Conservation (phyloP, 2,329 filamentous ascomycete species). For the Chaetomium sp. region DNA sequence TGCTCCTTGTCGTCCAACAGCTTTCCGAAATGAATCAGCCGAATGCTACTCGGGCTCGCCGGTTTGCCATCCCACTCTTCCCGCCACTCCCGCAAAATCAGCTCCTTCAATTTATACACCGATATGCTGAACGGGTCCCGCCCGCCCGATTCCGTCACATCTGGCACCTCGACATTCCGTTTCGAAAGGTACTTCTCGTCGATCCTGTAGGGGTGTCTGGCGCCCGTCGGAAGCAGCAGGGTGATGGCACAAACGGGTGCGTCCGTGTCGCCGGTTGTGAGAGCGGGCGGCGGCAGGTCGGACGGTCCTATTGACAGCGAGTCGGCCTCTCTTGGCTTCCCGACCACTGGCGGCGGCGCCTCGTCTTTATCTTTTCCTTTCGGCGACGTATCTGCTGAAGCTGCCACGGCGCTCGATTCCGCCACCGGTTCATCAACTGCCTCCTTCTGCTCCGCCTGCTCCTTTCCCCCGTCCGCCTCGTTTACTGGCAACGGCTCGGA, state of each 20-base stretch:
- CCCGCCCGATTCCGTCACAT: slow-evolving; percentile 58
- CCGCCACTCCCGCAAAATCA: slow-evolving; percentile 91
- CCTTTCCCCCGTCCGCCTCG: slow-evolving; percentile 9
- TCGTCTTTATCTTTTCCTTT: slow-evolving; percentile 41
- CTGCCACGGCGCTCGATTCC: slow-evolving; percentile 12
- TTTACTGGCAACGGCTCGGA: slow-evolving; percentile 17
- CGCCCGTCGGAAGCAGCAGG: slow-evolving; percentile 77
- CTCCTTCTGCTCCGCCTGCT: slow-evolving; percentile 7
- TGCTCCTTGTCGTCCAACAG: slow-evolving; percentile 85
- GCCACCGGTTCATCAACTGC: slow-evolving; percentile 13
- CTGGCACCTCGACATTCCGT: slow-evolving; percentile 75
- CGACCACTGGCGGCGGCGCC: slow-evolving; percentile 26
- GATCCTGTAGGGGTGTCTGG: slow-evolving; percentile 85
- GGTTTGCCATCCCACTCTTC: slow-evolving; percentile 89
- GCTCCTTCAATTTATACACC: slow-evolving; percentile 89
- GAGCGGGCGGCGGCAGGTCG: slow-evolving; percentile 28
- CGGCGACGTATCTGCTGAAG: slow-evolving; percentile 18
- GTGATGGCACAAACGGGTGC: slow-evolving; percentile 70
- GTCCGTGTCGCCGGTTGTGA: slow-evolving; percentile 33
- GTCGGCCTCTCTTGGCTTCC: slow-evolving; percentile 37
- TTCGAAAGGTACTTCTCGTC: slow-evolving; percentile 83
- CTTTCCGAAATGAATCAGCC: slow-evolving; percentile 89
- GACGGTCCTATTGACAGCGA: slow-evolving; percentile 42
- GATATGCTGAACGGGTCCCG: slow-evolving; percentile 86
- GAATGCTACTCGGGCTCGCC: slow-evolving; percentile 83